Percentiles rank a stretch among this genome's conserved stretches.
Conservation (phyloP, 208 protist genomes). For the Wallacemonas sp. region DNA sequence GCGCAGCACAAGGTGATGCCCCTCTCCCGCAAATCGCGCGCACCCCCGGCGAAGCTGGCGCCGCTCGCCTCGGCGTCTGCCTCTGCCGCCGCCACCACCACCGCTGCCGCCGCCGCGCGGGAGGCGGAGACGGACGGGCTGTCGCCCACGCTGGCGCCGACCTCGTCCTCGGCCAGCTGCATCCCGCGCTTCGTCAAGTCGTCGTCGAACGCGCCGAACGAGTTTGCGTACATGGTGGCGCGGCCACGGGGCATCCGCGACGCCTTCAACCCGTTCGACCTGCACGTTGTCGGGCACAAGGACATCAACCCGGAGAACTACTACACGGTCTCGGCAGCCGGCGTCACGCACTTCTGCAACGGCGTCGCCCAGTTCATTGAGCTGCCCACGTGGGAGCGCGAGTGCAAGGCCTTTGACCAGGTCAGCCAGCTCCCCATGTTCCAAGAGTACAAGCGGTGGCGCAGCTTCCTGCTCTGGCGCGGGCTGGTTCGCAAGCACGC, state of each 20-base stretch:
- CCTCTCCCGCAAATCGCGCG: slow-evolving; percentile 24
- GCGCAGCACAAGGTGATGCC: slow-evolving; percentile 35
- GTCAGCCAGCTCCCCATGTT: slow-evolving; percentile 93
- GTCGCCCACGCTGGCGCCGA: neutral
- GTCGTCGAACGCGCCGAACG: slow-evolving; percentile 82
- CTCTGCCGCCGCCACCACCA: neutral
- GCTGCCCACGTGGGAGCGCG: slow-evolving; percentile 92
- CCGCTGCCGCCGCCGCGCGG: neutral
- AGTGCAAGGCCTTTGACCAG: slow-evolving; percentile 90
- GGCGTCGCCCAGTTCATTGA: slow-evolving; percentile 93
- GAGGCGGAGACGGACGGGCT: neutral
- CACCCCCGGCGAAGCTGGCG: slow-evolving; percentile 32
- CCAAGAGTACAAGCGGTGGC: slow-evolving; percentile 93
- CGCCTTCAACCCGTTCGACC: slow-evolving; percentile 94
- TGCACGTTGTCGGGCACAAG: slow-evolving; percentile 91
- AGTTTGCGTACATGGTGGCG: slow-evolving; percentile 91
- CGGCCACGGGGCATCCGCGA: slow-evolving; percentile 81
- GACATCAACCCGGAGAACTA: slow-evolving; percentile 86
- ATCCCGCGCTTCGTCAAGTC: slow-evolving; percentile 81
- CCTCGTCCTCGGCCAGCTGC: slow-evolving; percentile 17
- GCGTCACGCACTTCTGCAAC: slow-evolving; percentile 94
- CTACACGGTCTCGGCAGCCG: slow-evolving; percentile 93
- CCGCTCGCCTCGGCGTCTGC: slow-evolving; percentile 16
- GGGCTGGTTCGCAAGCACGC: slow-evolving; percentile 86
- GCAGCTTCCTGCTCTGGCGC: slow-evolving; percentile 93